Conservation (phyloP, 208 protist genomes). For the Trypanosoma theileri region DNA sequence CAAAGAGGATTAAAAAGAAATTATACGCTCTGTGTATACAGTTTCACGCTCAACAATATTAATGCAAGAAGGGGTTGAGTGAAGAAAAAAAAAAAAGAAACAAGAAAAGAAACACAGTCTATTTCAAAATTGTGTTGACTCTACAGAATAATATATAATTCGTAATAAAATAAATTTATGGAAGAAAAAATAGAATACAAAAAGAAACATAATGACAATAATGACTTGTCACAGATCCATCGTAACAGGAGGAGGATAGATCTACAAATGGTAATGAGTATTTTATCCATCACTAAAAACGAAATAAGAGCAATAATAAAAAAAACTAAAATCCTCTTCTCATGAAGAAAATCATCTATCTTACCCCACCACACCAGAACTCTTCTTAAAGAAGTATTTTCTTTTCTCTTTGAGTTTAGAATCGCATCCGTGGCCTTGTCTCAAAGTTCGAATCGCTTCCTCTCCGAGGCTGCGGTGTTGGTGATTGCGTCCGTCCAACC, state of each 20-base stretch:
- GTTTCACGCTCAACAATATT: neutral
- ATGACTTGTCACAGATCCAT: too few species aligned
- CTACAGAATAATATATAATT: too few species aligned
- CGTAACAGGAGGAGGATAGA: too few species aligned
- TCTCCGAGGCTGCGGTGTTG: neutral
- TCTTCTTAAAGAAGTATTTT: neutral
- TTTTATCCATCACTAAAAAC: too few species aligned
- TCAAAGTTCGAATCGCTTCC: neutral
- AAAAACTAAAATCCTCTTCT: neutral
- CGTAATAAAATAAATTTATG: slow-evolving; percentile 2
- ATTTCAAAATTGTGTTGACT: neutral
- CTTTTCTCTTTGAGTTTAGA: neutral
- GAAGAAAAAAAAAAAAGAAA: slow-evolving; percentile 1
- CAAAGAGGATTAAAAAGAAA: too few species aligned
- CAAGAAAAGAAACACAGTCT: neutral
- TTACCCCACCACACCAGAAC: too few species aligned
- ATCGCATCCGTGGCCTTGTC: slow-evolving; percentile 14
- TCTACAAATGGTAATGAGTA: too few species aligned
- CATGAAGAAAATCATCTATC: too few species aligned
- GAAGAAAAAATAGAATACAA: too few species aligned
- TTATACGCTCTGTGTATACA: neutral
- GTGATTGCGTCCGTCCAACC: neutral
- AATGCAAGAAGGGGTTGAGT: neutral
- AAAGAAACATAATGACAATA: too few species aligned
- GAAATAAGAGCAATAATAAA: neutral